Conservation (phyloP, 1,284 basidiomycete species). For the Meira miltonrushii region DNA sequence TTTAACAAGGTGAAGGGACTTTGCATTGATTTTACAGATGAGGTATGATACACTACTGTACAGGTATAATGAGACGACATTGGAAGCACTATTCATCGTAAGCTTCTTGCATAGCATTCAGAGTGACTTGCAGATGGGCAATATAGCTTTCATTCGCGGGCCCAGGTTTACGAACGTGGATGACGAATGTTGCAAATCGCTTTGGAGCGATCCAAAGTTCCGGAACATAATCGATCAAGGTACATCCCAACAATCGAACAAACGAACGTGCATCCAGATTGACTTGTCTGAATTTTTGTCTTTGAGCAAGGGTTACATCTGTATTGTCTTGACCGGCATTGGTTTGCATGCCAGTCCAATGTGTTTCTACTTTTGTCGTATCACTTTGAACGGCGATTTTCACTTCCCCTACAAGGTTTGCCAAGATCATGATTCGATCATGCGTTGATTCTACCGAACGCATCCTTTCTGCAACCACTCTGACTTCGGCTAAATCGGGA, state of each 20-base stretch:
- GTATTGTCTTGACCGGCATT: not conserved
- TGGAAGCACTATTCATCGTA: no score
- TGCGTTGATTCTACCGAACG: not conserved
- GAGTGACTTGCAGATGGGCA: no score
- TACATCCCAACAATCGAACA: slow-evolving; percentile 22
- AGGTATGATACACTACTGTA: no score
- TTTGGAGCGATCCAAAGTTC: not conserved
- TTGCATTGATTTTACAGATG: no score
- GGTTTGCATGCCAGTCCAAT: not conserved
- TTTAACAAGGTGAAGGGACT: no score
- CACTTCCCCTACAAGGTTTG: not conserved
- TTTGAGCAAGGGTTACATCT: not conserved
- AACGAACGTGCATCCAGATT: slow-evolving; percentile 17
- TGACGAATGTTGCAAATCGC: not conserved
- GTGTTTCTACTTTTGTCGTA: not conserved
- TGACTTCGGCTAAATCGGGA: slow-evolving; percentile 1
- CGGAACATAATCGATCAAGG: slow-evolving; percentile 14
- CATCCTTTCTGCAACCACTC: slow-evolving; percentile 9
- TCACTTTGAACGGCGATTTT: not conserved
- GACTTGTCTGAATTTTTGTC: not conserved
- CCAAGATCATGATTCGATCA: not conserved
- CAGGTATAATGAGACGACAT: no score
- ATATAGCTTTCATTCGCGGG: no score
- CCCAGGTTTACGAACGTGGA: not conserved
- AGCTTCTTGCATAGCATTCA: no score